These are phyloP conservation scores for Annona cherimola DNA, from an alignment of 164 flowering plant species.

Conservation along the genomic window DNA sequence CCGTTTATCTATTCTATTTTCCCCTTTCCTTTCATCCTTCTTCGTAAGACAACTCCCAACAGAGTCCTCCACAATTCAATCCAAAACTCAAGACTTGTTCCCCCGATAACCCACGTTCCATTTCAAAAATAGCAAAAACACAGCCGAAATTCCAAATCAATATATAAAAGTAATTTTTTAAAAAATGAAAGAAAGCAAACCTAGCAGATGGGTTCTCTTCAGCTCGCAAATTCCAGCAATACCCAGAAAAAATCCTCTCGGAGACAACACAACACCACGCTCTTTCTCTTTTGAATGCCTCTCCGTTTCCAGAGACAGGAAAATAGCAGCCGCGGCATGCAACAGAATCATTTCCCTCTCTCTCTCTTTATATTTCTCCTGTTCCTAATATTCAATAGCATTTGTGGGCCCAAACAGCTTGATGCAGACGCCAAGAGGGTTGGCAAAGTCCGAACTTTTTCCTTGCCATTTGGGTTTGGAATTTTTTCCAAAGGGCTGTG, in stretches of 20 bases:
- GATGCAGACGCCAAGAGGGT: neutral
- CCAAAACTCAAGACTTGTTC: neutral
- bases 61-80: neutral
- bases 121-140: too few species aligned
- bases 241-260: neutral
- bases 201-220: slow-evolving; percentile 1
- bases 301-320: neutral
- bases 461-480: neutral
- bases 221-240: slow-evolving; percentile 1
- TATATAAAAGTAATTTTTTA: neutral
- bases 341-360: neutral
- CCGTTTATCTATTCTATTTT: too few species aligned
- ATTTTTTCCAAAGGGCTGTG: neutral
- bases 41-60: neutral
- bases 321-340: too few species aligned
- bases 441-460: neutral
- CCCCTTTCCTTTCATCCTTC: too few species aligned
- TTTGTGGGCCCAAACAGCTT: neutral
- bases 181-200: neutral
- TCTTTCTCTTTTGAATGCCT: slow-evolving; percentile 1
- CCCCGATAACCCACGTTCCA: too few species aligned
- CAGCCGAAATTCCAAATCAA: neutral
- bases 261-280: neutral
- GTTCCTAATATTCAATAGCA: neutral
- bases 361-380: neutral